These are phyloP conservation scores for Ceratocystis cubensis DNA, from an alignment of 2,329 filamentous ascomycete species.

Conservation along the genomic window DNA sequence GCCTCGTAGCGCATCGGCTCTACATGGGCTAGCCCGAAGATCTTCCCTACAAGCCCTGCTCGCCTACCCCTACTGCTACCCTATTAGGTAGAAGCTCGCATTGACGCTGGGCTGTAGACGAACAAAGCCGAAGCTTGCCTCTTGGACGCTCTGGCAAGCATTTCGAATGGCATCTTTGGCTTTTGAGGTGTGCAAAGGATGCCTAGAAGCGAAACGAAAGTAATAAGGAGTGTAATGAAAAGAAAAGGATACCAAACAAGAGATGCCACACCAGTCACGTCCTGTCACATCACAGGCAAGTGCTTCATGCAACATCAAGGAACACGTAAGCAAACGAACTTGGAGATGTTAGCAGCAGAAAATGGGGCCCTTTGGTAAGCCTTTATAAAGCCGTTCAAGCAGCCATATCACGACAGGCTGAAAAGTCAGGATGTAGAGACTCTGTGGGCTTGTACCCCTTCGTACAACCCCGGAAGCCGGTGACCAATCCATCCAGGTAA, in stretches of 20 bases:
- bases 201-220: neutral
- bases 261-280: neutral
- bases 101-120: neutral
- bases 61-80: too few relatives aligned
- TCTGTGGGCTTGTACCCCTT: neutral
- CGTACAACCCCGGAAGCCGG: neutral
- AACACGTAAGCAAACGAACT: neutral
- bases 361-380: too few relatives aligned
- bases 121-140: neutral
- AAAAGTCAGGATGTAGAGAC: neutral
- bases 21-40: constrained; percentile 1
- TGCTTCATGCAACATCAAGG: neutral
- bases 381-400: too few relatives aligned
- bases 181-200: neutral
- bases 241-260: constrained; percentile 2
- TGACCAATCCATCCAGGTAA: neutral
- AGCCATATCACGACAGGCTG: too few relatives aligned
- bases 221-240: neutral
- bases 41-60: neutral
- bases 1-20: neutral
- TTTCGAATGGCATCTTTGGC: neutral
- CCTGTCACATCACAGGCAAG: neutral
- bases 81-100: neutral
- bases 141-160: too few relatives aligned
- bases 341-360: too few relatives aligned